Conservation (phyloP, 805 yeast species). For the Candida arabinofermentans region DNA sequence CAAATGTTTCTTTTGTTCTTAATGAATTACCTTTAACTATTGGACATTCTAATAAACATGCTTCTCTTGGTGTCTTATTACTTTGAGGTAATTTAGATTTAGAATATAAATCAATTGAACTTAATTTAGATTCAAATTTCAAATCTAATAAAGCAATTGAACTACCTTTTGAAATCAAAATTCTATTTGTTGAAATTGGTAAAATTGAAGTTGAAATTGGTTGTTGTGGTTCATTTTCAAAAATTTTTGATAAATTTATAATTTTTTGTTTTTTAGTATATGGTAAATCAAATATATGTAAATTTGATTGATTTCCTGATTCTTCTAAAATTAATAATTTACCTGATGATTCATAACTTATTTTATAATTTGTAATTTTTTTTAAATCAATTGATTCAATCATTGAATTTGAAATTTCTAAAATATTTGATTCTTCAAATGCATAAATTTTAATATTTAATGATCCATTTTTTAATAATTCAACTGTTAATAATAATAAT, state of each 20-base stretch:
- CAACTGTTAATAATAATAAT: conserved; percentile 20
- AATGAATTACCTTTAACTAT: conserved; percentile 40
- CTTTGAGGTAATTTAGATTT: conserved; percentile 20
- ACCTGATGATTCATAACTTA: conserved; percentile 29
- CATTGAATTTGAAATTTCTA: conserved; percentile 28
- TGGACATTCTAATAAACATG: conserved; percentile 30
- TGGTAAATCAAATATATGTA: conserved; percentile 30
- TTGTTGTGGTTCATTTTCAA: conserved; percentile 1
- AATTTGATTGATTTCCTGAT: conserved; percentile 6
- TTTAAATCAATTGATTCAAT: conserved; percentile 15
- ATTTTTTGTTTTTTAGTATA: conserved; percentile 29
- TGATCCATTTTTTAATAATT: conserved; percentile 9
- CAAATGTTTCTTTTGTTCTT: conserved; percentile 38
- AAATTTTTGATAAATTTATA: conserved; percentile 10
- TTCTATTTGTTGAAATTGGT: conserved; percentile 42
- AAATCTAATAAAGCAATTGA: conserved; percentile 42
- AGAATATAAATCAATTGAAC: conserved; percentile 27
- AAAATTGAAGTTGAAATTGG: conserved; percentile 29
- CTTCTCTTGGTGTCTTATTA: conserved; percentile 23
- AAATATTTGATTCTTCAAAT: conserved; percentile 21
- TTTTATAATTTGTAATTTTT: conserved; percentile 7
- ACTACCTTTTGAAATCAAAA: conserved; percentile 39
- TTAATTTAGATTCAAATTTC: conserved; percentile 37
- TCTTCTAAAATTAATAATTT: conserved; percentile 24
- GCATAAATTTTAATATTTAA: conserved; percentile 26